Evolutionary conservation across 345 rosid genomes (phyloP).

Genomic region (Gossypium rotundifolium): DNA sequence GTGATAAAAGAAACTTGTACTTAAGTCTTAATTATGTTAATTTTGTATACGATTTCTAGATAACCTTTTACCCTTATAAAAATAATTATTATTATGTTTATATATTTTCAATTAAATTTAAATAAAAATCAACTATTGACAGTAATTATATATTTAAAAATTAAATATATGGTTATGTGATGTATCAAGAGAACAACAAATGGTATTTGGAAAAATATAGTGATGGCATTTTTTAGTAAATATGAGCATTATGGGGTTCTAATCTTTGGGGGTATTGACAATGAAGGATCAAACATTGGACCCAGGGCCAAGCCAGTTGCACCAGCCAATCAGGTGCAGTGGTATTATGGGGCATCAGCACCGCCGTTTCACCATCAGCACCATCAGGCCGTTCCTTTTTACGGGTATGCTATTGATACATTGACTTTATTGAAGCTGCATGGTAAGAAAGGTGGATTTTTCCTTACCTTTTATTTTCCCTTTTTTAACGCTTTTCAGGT

Average conservation of each 20-base stretch:
- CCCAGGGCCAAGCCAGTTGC: constrained; percentile 48
- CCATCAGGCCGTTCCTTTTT: constrained; percentile 70
- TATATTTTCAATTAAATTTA: too few species aligned
- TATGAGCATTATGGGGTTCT: constrained; percentile 3
- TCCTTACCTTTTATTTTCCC: neutral
- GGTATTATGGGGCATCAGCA: constrained; percentile 60
- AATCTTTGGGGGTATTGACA: neutral
- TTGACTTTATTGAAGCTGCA: constrained; percentile 3
- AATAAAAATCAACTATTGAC: too few species aligned
- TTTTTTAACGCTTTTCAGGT: constrained; percentile 29
- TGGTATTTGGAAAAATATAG: neutral
- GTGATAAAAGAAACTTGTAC: too few species aligned
- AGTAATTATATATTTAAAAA: too few species aligned
- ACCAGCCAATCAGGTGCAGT: constrained; percentile 60
- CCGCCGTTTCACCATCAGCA: constrained; percentile 57
- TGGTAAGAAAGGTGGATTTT: neutral
- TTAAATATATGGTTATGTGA: too few species aligned
- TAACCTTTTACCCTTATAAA: too few species aligned
- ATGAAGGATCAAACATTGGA: constrained; percentile 49
- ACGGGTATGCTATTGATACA: constrained; percentile 41
- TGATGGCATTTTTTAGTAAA: constrained; percentile 14
- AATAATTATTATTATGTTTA: too few species aligned
- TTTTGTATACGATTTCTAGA: too few species aligned
- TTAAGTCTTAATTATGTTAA: too few species aligned
- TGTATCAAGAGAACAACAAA: too few species aligned